phyloP scores from a whole-genome alignment of 768 basidiomycete species.

The Leccinum boreale region DNA sequence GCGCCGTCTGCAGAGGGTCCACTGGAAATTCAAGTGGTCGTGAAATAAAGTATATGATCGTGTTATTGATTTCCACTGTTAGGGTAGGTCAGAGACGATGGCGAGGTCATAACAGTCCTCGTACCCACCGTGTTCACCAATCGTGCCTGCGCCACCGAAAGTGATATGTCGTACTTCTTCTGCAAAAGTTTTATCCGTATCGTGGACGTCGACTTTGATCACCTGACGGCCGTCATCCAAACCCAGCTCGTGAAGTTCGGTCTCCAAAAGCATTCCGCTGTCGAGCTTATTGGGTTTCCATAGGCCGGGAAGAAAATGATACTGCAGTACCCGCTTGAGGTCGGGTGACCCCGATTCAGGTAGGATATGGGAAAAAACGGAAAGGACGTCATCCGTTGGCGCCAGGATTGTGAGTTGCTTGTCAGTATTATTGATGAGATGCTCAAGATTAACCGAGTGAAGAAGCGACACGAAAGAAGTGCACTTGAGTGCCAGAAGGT shows the following conservation, averaged over 20 bases:
- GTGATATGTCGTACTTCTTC: conserved; percentile 52
- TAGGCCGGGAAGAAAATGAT: conserved; percentile 88
- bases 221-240: conserved; percentile 70
- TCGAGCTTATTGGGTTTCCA: conserved; percentile 69
- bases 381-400: conserved; percentile 81
- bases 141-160: conserved; percentile 80
- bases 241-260: conserved; percentile 70
- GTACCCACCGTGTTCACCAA: conserved; percentile 71
- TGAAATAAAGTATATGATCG: conserved; percentile 87
- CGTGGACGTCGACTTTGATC: conserved; percentile 60
- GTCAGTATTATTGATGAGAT: conserved; percentile 67
- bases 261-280: conserved; percentile 75
- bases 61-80: conserved; percentile 70
- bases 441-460: conserved; percentile 73
- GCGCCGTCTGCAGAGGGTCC: conserved; percentile 75
- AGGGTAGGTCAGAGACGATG: conserved; percentile 7
- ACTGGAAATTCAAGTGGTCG: conserved; percentile 78
- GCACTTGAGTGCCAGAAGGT: conserved; percentile 88
- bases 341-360: conserved; percentile 67
- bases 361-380: conserved; percentile 48
- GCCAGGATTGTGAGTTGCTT: conserved; percentile 86
- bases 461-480: conserved; percentile 86
- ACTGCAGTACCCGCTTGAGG: conserved; percentile 70
- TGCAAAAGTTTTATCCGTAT: conserved; percentile 44
- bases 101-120: background rate